Conservation (phyloP, 1,284 basidiomycete genomes). For the Macrocystidia cucumis region DNA sequence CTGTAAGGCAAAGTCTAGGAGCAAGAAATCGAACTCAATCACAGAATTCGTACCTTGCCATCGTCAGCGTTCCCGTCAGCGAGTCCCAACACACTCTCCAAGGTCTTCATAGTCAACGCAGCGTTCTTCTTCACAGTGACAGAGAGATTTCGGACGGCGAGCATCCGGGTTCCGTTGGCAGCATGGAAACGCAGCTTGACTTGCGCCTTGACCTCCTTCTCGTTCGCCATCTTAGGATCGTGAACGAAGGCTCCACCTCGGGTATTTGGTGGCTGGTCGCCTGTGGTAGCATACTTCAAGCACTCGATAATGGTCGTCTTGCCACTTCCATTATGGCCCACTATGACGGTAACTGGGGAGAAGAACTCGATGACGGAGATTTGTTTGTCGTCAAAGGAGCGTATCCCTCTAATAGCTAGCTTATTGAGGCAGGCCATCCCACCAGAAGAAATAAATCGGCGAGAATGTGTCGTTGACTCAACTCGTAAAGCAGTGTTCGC, state of each 20-base stretch:
- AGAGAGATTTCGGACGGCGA: slow-evolving; percentile 89
- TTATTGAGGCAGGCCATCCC: slow-evolving; percentile 90
- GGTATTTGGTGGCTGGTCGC: slow-evolving; percentile 95
- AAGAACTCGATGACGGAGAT: slow-evolving; percentile 97
- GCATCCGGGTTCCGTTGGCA: slow-evolving; percentile 82
- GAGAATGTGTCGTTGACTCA: too few relatives aligned
- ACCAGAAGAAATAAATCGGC: too few relatives aligned
- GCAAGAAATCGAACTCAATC: too few relatives aligned
- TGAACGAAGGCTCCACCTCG: slow-evolving; percentile 98
- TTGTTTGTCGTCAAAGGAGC: slow-evolving; percentile 92
- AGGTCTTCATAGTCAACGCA: slow-evolving; percentile 93
- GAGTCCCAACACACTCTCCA: slow-evolving; percentile 85
- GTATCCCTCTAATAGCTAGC: slow-evolving; percentile 81
- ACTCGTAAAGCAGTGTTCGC: too few relatives aligned
- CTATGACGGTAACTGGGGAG: slow-evolving; percentile 96
- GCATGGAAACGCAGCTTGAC: slow-evolving; percentile 93
- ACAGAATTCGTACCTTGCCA: slow-evolving; percentile 56
- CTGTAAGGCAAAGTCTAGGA: slow-evolving; percentile 39
- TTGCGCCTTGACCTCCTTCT: slow-evolving; percentile 98
- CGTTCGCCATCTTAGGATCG: slow-evolving; percentile 98
- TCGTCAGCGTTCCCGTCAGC: slow-evolving; percentile 63
- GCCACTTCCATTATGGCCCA: slow-evolving; percentile 97
- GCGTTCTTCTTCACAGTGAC: slow-evolving; percentile 89
- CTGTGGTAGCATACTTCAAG: slow-evolving; percentile 97
- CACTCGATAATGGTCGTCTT: slow-evolving; percentile 99